phyloP scores from a whole-genome alignment of 768 basidiomycete species.

The Boletellus emodensis region DNA sequence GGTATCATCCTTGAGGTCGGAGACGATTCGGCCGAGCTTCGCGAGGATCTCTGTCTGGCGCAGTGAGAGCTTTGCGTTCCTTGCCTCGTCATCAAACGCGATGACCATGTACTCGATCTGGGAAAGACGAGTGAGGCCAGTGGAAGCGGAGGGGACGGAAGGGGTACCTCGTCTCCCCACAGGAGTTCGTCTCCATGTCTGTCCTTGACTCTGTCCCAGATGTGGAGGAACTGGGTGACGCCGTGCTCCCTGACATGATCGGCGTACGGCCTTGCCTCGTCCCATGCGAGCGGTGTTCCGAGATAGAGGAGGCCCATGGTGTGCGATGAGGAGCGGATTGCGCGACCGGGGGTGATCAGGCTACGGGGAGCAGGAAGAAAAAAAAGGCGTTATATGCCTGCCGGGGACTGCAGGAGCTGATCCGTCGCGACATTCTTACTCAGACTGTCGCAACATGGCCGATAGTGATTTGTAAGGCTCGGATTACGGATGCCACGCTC shows the following conservation, averaged over 20 bases:
- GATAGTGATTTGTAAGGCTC: constrained; percentile 19
- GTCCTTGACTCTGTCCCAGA: constrained; percentile 90
- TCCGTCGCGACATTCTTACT: constrained; percentile 9
- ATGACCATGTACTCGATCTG: constrained; percentile 98
- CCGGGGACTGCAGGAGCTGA: neutral
- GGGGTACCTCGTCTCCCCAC: constrained; percentile 94
- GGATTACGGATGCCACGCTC: too few species aligned
- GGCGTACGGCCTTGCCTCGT: constrained; percentile 80
- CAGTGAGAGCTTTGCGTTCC: constrained; percentile 86
- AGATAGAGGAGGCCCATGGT: constrained; percentile 89
- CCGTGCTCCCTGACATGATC: constrained; percentile 91
- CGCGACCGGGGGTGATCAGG: constrained; percentile 3
- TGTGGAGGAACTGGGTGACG: constrained; percentile 91
- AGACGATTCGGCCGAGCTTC: constrained; percentile 66
- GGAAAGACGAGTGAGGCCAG: constrained; percentile 10
- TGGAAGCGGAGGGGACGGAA: constrained; percentile 1
- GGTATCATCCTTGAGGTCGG: constrained; percentile 50
- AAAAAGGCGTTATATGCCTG: too few species aligned
- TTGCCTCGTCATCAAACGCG: constrained; percentile 70
- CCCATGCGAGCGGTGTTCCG: constrained; percentile 91
- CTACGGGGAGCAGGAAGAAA: neutral
- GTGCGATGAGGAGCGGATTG: constrained; percentile 10
- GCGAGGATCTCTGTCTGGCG: constrained; percentile 91
- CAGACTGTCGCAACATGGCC: constrained; percentile 4
- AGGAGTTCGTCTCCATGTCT: constrained; percentile 86